Evolutionary conservation across 768 basidiomycete genomes (phyloP), one percentile per base, ranked within the genome.

Genomic region (Podaxis sp.): DNA sequence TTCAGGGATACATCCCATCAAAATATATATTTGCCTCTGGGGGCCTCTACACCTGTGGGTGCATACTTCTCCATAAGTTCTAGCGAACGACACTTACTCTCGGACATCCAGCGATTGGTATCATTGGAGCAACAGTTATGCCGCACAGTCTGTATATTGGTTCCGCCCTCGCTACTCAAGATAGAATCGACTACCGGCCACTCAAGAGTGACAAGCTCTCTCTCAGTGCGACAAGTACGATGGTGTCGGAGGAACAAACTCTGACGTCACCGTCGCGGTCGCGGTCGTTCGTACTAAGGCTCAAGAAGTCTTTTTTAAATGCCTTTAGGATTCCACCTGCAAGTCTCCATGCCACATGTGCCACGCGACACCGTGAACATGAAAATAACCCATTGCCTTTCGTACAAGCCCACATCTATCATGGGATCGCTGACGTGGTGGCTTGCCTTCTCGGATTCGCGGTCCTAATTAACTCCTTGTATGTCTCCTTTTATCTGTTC

Each of bases 71-170:
- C 12, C 33, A 27, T 24, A 55, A 17, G 3, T 13, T 22, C 27
- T 46, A 5, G 41, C 36, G 24, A 29, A 25, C 33, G 55, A 25
- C 43, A 40, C 38, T 29, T 50, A 52, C 27, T 36, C 63, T 46
- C 33, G 36, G 49, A 25, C 8, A 3, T 40, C 12, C 64, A 87
- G 86, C 87, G 33, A 84, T 90, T 58, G 90, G 90, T 40, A 87
- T 93, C 55, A 69, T 91, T 1, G 89, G 90, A 33, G 93, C 93
- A 1, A 97, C 93, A 2, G 88, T 94, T 63, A 96, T 96, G 94
- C 94, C 94, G 0, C 94, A 96, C 72, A 89, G 89, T 63, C 79
- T 97, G n/a, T 94, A 91, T 78, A 80, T 97, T 15, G 95, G 94
- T 4, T 93, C 92, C 2, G 85, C 86, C 33, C 84, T 97, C 4